These are phyloP conservation scores for Metahyphopichia silvanorum DNA, from an alignment of 805 yeast genomes.

Conservation along the genomic window DNA sequence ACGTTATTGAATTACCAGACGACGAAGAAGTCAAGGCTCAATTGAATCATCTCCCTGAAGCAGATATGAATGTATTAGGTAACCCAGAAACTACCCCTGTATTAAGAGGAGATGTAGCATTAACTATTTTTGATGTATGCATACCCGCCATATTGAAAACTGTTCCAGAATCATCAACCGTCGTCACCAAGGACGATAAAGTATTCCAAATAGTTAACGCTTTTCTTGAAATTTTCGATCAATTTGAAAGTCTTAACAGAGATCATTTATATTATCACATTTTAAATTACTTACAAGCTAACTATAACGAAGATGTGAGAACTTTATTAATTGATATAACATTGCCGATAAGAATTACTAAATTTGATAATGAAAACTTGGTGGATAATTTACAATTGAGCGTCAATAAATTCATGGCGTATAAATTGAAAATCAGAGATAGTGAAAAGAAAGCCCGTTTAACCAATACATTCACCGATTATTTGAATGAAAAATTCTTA, in stretches of 20 bases:
- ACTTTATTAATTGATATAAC: constrained; percentile 55
- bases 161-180: constrained; percentile 18
- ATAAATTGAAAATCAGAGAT: constrained; percentile 41
- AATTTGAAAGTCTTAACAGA: constrained; percentile 68
- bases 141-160: constrained; percentile 27
- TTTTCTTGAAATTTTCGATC: constrained; percentile 60
- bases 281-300: constrained; percentile 47
- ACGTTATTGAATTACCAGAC: constrained; percentile 44
- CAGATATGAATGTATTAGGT: constrained; percentile 82
- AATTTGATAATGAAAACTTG: constrained; percentile 39
- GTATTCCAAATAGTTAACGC: constrained; percentile 35
- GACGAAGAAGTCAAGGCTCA: constrained; percentile 59
- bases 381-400: constrained; percentile 63
- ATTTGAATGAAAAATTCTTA: constrained; percentile 24
- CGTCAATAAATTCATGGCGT: constrained; percentile 68
- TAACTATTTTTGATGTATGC: constrained; percentile 37
- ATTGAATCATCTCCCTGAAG: constrained; percentile 77
- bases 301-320: constrained; percentile 36
- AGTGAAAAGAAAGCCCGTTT: constrained; percentile 29
- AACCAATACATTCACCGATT: constrained; percentile 22
- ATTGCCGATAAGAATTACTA: constrained; percentile 59
- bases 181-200: constrained; percentile 32
- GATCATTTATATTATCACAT: constrained; percentile 64
- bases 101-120: constrained; percentile 53
- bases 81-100: constrained; percentile 77